Conservation (phyloP, 345 rosid genomes). For the Rhodamnia argentea region DNA sequence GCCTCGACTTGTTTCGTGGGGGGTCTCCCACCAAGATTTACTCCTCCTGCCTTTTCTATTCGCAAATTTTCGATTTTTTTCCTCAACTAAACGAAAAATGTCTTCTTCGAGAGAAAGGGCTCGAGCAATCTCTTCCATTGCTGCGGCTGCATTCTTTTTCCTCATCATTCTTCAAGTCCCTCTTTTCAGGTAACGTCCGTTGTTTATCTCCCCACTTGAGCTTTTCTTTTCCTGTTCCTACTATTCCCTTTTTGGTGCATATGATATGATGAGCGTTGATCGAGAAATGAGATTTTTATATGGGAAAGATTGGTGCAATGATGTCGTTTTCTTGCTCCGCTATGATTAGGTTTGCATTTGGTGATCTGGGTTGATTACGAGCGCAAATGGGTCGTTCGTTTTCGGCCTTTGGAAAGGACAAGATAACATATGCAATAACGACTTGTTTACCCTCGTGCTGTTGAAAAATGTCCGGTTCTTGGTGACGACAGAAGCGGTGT, state of each 20-base stretch:
- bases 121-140: conserved; percentile 31
- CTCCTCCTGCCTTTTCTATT: not conserved
- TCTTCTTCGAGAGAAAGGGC: conserved; percentile 58
- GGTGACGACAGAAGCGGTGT: not conserved
- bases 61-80: not conserved
- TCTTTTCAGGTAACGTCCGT: conserved; percentile 58
- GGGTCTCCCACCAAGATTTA: not conserved
- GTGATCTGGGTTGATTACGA: not conserved
- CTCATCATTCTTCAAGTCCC: conserved; percentile 72
- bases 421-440: not conserved
- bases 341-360: not conserved
- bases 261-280: not conserved
- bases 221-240: not conserved
- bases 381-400: not conserved
- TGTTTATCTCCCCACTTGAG: not conserved
- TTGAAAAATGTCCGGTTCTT: not conserved
- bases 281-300: not conserved
- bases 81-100: conserved; percentile 7
- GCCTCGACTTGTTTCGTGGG: not conserved
- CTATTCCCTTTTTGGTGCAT: not conserved
- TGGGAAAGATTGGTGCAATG: not conserved
- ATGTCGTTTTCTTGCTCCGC: not conserved
- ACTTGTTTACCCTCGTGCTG: not conserved
- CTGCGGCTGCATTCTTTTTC: conserved; percentile 28
- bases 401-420: not conserved